These are phyloP conservation scores for Neurospora sp. DNA, from an alignment of 495 filamentous ascomycete genomes.

Conservation along the genomic window DNA sequence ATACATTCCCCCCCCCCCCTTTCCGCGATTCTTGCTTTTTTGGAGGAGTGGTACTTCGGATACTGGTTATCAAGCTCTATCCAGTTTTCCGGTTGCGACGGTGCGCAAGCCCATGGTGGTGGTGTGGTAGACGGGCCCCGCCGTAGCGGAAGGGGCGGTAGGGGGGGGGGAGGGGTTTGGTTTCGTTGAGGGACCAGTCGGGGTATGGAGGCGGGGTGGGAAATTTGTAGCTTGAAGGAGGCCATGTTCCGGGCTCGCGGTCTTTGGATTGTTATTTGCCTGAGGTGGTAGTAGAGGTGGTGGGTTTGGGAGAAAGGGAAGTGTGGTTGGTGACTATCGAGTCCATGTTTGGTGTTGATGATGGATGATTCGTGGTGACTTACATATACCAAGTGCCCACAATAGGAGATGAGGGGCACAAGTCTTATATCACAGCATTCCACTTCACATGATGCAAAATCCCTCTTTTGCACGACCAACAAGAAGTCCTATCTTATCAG, in stretches of 20 bases:
- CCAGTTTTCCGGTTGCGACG: slow-evolving; percentile 71
- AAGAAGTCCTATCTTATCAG: not conserved
- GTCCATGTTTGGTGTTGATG: not conserved
- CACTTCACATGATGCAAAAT: not conserved
- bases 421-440: not conserved
- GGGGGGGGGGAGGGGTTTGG: slow-evolving; percentile 69
- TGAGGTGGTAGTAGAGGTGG: not conserved
- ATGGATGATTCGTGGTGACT: no score
- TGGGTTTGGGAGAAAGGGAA: not conserved
- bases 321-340: not conserved
- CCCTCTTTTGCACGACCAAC: not conserved
- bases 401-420: not conserved
- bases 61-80: slow-evolving; percentile 85
- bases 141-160: slow-evolving; percentile 81
- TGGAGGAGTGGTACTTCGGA: slow-evolving; percentile 63
- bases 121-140: slow-evolving; percentile 56
- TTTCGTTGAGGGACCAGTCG: slow-evolving; percentile 57
- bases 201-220: slow-evolving; percentile 56
- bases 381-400: no score
- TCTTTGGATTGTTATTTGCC: not conserved
- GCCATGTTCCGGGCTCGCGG: slow-evolving; percentile 6
- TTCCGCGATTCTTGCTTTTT: slow-evolving; percentile 57
- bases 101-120: slow-evolving; percentile 79
- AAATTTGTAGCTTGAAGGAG: no score
- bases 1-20: slow-evolving; percentile 58